Percentiles rank a stretch among this genome's conserved stretches.
These are phyloP conservation scores for Coccomyxa subellipsoidea DNA, from an alignment of 163 green algal genomes.

Conservation along the genomic window DNA sequence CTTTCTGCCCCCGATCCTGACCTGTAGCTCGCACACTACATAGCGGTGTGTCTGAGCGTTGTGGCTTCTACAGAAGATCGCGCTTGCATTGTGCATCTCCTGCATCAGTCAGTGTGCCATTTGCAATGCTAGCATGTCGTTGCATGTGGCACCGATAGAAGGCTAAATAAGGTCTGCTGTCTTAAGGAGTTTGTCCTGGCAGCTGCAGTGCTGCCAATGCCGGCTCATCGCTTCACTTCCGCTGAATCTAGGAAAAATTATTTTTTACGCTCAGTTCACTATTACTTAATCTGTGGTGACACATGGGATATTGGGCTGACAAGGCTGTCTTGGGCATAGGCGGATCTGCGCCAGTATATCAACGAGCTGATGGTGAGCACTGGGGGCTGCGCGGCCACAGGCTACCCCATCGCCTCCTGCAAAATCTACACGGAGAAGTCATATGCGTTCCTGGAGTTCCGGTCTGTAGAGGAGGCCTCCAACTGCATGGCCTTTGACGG, in stretches of 20 bases:
- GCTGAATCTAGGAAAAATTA: neutral
- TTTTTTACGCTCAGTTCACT: neutral
- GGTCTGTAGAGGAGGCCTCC: conserved; percentile 68
- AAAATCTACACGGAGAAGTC: conserved; percentile 57
- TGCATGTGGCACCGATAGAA: too few species aligned
- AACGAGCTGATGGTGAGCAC: conserved; percentile 45
- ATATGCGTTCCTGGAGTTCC: conserved; percentile 79
- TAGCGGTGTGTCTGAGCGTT: too few species aligned
- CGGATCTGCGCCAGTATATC: conserved; percentile 37
- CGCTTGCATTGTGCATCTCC: too few species aligned
- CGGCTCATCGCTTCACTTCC: too few species aligned
- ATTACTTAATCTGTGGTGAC: neutral
- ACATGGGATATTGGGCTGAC: neutral
- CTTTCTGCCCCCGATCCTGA: neutral
- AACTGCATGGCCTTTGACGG: conserved; percentile 82
- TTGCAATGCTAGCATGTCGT: too few species aligned
- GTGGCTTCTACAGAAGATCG: too few species aligned
- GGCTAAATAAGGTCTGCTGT: too few species aligned
- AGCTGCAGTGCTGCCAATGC: too few species aligned
- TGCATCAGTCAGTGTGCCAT: too few species aligned
- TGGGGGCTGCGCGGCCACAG: conserved; percentile 17
- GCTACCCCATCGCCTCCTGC: conserved; percentile 37
- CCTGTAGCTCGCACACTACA: too few species aligned
- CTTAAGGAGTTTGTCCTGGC: too few species aligned
- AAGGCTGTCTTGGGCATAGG: conserved; percentile 1